phyloP scores from a whole-genome alignment of 106 monocot species.

The Cymbidium sinense region DNA sequence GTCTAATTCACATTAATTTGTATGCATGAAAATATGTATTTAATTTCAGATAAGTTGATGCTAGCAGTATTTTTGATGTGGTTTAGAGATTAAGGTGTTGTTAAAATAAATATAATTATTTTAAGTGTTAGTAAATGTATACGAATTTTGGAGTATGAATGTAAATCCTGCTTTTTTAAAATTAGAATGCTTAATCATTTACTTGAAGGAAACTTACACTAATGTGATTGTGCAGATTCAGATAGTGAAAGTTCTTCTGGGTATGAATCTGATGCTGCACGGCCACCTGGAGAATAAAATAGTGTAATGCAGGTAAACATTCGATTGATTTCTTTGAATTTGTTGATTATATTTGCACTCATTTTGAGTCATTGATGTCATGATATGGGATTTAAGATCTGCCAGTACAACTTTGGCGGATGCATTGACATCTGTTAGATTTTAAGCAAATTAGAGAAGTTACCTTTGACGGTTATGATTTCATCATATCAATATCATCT shows the following conservation, averaged over 20 bases:
- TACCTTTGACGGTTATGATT: not conserved
- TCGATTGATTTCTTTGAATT: not conserved
- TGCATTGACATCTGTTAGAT: not conserved
- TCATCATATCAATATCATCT: not conserved
- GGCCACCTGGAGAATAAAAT: slow-evolving; percentile 4
- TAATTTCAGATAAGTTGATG: too few species aligned
- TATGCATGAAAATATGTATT: too few species aligned
- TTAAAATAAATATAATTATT: too few species aligned
- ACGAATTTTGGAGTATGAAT: too few species aligned
- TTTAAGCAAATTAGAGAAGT: not conserved
- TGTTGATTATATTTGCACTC: not conserved
- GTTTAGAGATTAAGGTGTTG: too few species aligned
- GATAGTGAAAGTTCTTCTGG: slow-evolving; percentile 49
- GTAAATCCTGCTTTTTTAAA: not conserved
- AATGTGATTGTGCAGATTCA: slow-evolving; percentile 29
- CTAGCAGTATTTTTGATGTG: too few species aligned
- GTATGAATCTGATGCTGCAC: slow-evolving; percentile 28
- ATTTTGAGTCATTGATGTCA: not conserved
- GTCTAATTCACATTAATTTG: too few species aligned
- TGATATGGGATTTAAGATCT: not conserved
- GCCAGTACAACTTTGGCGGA: not conserved
- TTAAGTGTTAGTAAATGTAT: too few species aligned
- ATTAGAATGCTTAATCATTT: not conserved
- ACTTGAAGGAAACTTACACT: slow-evolving; percentile 1
- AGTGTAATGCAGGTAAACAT: not conserved